Evolutionary conservation across 2,329 filamentous ascomycete genomes (phyloP).

Genomic region (Diatrype stigma): DNA sequence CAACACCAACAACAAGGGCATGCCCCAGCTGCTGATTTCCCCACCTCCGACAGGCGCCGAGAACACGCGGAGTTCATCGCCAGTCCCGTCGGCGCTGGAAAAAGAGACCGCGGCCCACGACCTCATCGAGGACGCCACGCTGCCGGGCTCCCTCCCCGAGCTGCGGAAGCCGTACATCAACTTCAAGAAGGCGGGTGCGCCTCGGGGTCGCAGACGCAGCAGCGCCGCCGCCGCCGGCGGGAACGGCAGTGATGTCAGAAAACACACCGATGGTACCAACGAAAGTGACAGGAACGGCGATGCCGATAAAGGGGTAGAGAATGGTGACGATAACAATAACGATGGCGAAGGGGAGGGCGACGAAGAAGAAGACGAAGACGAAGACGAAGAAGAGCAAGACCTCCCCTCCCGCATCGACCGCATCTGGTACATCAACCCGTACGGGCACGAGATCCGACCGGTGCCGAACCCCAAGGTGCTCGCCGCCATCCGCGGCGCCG

Average conservation of each 20-base stretch:
- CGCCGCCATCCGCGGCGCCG: slow-evolving; percentile 58
- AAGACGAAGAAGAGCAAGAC: slow-evolving; percentile 58
- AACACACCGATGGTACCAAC: not conserved
- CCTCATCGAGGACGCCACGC: slow-evolving; percentile 71
- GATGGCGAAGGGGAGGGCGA: not conserved
- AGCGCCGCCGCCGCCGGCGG: too few relatives aligned
- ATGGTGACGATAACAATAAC: not conserved
- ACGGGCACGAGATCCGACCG: slow-evolving; percentile 91
- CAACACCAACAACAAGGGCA: slow-evolving; percentile 26
- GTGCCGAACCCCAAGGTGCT: slow-evolving; percentile 78
- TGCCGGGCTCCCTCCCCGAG: slow-evolving; percentile 75
- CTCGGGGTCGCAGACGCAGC: too few relatives aligned
- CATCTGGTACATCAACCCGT: slow-evolving; percentile 97
- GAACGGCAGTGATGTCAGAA: too few relatives aligned
- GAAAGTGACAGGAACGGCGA: not conserved
- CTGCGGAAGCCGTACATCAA: slow-evolving; percentile 76
- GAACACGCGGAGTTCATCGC: slow-evolving; percentile 35
- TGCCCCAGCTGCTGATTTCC: slow-evolving; percentile 17
- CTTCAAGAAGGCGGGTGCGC: slow-evolving; percentile 60
- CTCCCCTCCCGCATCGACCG: slow-evolving; percentile 73
- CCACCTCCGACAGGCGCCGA: slow-evolving; percentile 8
- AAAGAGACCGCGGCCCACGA: slow-evolving; percentile 52
- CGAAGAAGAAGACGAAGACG: not conserved
- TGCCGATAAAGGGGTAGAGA: not conserved
- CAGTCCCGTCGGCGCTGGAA: not conserved